A percentile compares a stretch with the other conserved stretches of the same genome.
phyloP scores from a whole-genome alignment of 1,139 yeast species.

The Scheffersomyces stambukii region DNA sequence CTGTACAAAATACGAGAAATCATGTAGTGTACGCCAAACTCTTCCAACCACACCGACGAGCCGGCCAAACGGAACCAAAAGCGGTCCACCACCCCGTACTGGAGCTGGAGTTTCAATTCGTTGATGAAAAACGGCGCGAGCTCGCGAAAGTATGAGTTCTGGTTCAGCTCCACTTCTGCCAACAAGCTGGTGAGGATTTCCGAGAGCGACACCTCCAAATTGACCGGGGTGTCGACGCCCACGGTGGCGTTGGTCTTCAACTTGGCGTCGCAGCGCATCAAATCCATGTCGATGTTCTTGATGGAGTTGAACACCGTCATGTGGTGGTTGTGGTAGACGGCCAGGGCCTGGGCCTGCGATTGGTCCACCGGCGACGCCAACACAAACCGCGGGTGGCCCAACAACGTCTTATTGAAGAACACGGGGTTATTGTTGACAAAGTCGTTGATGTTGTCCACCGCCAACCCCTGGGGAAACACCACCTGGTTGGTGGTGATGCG shows the following conservation, averaged over 20 bases:
- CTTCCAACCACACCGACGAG: slow-evolving; percentile 37
- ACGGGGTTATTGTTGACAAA: slow-evolving; percentile 9
- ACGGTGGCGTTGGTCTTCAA: slow-evolving; percentile 11
- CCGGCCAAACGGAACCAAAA: slow-evolving; percentile 39
- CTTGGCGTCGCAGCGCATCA: slow-evolving; percentile 15
- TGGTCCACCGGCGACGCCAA: slow-evolving; percentile 7
- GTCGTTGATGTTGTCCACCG: slow-evolving; percentile 11
- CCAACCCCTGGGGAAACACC: slow-evolving; percentile 17
- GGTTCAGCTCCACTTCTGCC: slow-evolving; percentile 8
- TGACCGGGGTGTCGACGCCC: slow-evolving; percentile 16
- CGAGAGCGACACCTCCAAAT: slow-evolving; percentile 17
- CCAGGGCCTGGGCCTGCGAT: slow-evolving; percentile 2
- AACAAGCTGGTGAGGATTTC: slow-evolving; percentile 16
- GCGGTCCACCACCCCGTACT: slow-evolving; percentile 22
- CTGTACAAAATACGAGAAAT: slow-evolving; percentile 32
- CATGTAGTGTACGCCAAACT: slow-evolving; percentile 36
- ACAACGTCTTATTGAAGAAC: slow-evolving; percentile 10
- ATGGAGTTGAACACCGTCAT: slow-evolving; percentile 16
- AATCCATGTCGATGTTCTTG: slow-evolving; percentile 14
- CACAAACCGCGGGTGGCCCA: slow-evolving; percentile 12
- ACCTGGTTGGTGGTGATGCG: slow-evolving; percentile 16
- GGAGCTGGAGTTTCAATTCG: slow-evolving; percentile 22
- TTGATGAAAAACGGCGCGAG: slow-evolving; percentile 22
- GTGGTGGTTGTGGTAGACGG: slow-evolving; percentile 13
- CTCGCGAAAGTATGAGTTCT: slow-evolving; percentile 20